Evolutionary conservation across 2,329 filamentous ascomycete genomes (phyloP).

Genomic region (Chaetothyriales sp.): DNA sequence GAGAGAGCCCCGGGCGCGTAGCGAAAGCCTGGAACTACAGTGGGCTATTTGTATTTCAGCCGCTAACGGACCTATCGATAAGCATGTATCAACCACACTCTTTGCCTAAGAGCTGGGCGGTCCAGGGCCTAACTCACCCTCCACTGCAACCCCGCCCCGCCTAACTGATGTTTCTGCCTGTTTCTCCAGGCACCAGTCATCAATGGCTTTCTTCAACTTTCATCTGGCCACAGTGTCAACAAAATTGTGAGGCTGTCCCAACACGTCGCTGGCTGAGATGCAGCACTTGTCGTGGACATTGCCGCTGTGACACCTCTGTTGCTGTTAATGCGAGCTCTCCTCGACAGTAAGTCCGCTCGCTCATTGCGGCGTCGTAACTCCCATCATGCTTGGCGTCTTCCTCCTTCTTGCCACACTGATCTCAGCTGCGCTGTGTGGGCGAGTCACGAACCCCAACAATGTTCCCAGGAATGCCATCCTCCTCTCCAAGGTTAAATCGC

Average conservation of each 20-base stretch:
- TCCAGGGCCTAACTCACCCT: too few relatives aligned
- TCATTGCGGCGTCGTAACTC: too few relatives aligned
- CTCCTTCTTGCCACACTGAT: slow-evolving; percentile 7
- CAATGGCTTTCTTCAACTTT: background rate
- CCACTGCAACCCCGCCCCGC: too few relatives aligned
- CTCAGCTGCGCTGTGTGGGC: slow-evolving; percentile 7
- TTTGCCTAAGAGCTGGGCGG: background rate
- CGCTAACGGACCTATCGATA: background rate
- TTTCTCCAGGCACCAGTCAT: background rate
- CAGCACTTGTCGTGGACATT: background rate
- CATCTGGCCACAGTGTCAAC: background rate
- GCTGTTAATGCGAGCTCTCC: background rate
- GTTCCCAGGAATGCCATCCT: slow-evolving; percentile 39
- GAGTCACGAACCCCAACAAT: slow-evolving; percentile 20
- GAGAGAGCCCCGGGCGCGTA: too few relatives aligned
- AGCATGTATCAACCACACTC: background rate
- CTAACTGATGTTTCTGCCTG: too few relatives aligned
- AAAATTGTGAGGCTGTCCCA: background rate
- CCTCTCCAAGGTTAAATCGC: slow-evolving; percentile 55
- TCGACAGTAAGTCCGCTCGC: background rate
- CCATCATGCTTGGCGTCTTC: background rate
- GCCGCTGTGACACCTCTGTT: background rate
- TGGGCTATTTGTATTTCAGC: background rate
- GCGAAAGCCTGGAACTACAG: background rate
- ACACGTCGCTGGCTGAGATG: background rate